phyloP scores from a whole-genome alignment of 192 early-diverging fungal genomes.

The Podila epigama region DNA sequence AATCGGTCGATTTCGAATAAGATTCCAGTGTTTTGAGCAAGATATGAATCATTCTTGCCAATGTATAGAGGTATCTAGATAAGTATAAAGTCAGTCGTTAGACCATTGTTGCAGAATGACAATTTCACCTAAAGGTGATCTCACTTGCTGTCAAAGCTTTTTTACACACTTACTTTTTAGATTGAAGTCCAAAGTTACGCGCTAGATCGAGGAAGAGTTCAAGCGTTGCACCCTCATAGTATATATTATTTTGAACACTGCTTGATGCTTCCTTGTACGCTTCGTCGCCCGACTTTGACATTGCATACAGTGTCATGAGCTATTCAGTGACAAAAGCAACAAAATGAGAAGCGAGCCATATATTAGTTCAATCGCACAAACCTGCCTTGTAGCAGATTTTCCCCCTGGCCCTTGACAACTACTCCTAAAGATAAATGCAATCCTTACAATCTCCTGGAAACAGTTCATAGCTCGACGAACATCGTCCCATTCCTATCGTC shows the following conservation, averaged over 20 bases:
- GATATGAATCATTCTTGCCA: slow-evolving; percentile 64
- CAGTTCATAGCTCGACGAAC: slow-evolving; percentile 63
- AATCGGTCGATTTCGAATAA: slow-evolving; percentile 60
- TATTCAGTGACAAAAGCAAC: slow-evolving; percentile 6
- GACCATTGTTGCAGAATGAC: background rate
- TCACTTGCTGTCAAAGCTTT: background rate
- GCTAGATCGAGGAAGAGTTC: slow-evolving; percentile 66
- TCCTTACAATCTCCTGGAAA: slow-evolving; percentile 67
- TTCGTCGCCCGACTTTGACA: slow-evolving; percentile 57
- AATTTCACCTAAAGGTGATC: background rate
- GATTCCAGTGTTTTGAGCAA: slow-evolving; percentile 69
- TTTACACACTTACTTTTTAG: slow-evolving; percentile 39
- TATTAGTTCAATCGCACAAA: too few species aligned
- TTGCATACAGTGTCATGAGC: slow-evolving; percentile 59
- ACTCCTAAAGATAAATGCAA: background rate
- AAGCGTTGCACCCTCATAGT: slow-evolving; percentile 68
- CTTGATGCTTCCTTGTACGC: slow-evolving; percentile 64
- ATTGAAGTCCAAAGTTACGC: slow-evolving; percentile 55
- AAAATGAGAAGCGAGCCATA: too few species aligned
- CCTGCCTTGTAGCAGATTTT: too few species aligned
- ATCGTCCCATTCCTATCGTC: slow-evolving; percentile 57
- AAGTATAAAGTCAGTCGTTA: background rate
- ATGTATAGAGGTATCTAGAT: slow-evolving; percentile 61
- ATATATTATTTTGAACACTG: slow-evolving; percentile 74
- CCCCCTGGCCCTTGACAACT: too few species aligned